Evolutionary conservation across 2,329 filamentous ascomycete species (phyloP), one percentile per base, ranked within the genome.

Genomic region (Grosmannia penicillata): DNA sequence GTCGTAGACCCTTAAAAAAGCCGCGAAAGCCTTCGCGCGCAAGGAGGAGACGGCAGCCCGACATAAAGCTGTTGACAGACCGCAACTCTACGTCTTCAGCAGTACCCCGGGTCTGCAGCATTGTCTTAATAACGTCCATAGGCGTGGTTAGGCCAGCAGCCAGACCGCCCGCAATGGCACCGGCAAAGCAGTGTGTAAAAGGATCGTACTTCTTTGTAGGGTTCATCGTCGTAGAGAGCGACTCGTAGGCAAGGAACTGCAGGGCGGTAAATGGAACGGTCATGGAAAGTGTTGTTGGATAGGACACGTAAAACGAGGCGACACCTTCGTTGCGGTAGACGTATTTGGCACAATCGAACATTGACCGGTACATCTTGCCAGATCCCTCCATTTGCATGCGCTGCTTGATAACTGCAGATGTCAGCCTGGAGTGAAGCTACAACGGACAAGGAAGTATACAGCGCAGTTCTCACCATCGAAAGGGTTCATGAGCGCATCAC

Each of bases 331-430:
- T 79, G 51, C 71, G 75, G 63, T 94, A 94, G 44, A 98, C 81
- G 48, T 84, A 80, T 55, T 71, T 75, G 41, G 89, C 89, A 66
- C 91, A 98, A 55, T 95, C 81, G 40, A 70, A 57, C 61, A 96
- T 79, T 18, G 82, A 86, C 51, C 78, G 80, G 63, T 96, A 94
- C 64, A 79, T 76, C 49, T 72, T 75, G 48, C 78, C 77, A n/a
- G 89, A 96, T 53, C 91, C 82, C 56, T 94, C 84, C 43, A 98
- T 82, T 60, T 98, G 91, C 91, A 98, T 98, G 51, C 91, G 83
- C 60, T 98, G 91, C 64, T 98, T 98, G 66, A 98, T 94, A 45
- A 98, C 91, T 95, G 53, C 6, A 36, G 15, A 35, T 25, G n/a
- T 32, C 18, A 23, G 33, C 9, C 14, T 9, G 33, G 30, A 46